Percentiles rank a stretch among this genome's conserved stretches.
These are phyloP conservation scores for Raphanus sativus DNA, from an alignment of 345 rosid genomes.

Conservation along the genomic window DNA sequence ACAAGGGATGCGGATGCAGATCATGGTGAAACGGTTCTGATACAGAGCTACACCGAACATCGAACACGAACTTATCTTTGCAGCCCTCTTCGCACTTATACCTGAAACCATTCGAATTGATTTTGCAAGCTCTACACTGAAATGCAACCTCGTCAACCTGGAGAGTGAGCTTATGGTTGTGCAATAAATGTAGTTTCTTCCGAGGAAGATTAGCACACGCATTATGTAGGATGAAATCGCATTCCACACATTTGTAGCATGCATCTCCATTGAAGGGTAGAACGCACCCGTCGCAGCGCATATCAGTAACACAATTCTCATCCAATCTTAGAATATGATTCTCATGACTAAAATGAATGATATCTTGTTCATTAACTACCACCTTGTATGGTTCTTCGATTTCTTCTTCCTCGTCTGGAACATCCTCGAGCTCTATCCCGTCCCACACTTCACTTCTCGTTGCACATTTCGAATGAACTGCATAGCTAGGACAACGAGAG, in stretches of 20 bases:
- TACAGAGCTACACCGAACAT: too few species aligned
- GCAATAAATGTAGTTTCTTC: not conserved
- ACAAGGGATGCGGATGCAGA: too few species aligned
- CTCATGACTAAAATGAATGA: conserved; percentile 17
- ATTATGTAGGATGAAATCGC: conserved; percentile 14
- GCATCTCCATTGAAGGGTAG: not conserved
- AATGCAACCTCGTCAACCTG: not conserved
- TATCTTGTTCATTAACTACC: not conserved
- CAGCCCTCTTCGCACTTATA: not conserved
- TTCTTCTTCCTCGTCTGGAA: not conserved
- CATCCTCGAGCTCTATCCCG: not conserved
- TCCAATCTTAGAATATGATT: not conserved
- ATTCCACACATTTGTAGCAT: conserved; percentile 1
- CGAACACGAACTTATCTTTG: not conserved
- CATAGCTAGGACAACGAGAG: conserved; percentile 3
- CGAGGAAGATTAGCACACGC: conserved; percentile 18
- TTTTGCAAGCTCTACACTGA: not conserved
- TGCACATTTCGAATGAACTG: conserved; percentile 4
- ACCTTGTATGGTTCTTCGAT: conserved; percentile 5
- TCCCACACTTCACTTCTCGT: not conserved
- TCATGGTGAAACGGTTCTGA: too few species aligned
- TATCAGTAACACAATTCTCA: not conserved
- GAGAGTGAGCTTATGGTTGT: not conserved
- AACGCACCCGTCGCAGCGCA: not conserved
- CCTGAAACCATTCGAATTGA: not conserved